These are phyloP conservation scores for Boletus rufocinnamomeus DNA, from an alignment of 768 basidiomycete species.

Conservation along the genomic window DNA sequence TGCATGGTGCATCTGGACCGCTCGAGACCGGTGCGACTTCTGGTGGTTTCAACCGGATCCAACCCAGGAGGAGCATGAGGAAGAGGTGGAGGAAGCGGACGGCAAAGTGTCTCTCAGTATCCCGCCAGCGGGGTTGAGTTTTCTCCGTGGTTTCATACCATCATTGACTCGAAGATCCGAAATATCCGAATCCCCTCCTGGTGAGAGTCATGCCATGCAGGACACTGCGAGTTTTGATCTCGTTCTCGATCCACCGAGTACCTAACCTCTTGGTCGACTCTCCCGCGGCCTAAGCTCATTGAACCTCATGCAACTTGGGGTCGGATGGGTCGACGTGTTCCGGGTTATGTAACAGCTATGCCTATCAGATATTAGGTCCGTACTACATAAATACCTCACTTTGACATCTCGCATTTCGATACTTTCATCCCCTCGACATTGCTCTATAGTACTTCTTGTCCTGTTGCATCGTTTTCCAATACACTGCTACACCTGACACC, in stretches of 20 bases:
- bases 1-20: constrained; percentile 45
- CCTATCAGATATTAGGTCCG: not conserved
- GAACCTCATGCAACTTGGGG: not conserved
- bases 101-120: not conserved
- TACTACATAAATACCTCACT: no score
- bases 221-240: not conserved
- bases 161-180: not conserved
- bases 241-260: not conserved
- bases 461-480: no score
- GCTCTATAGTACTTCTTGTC: not conserved
- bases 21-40: constrained; percentile 12
- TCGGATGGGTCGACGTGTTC: not conserved
- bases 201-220: constrained; percentile 4
- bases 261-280: not conserved
- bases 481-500: not conserved
- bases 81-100: not conserved
- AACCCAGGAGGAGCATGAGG: not conserved
- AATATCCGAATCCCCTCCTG: not conserved
- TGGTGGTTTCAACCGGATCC: constrained; percentile 34
- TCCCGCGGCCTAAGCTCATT: not conserved
- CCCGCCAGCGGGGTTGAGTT: not conserved
- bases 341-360: not conserved
- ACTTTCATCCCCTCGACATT: not conserved
- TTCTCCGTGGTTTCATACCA: not conserved
- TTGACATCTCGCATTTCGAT: not conserved